phyloP scores from a whole-genome alignment of 176 grass and related monocot genomes.

The Bolboschoenus planiculmis region DNA sequence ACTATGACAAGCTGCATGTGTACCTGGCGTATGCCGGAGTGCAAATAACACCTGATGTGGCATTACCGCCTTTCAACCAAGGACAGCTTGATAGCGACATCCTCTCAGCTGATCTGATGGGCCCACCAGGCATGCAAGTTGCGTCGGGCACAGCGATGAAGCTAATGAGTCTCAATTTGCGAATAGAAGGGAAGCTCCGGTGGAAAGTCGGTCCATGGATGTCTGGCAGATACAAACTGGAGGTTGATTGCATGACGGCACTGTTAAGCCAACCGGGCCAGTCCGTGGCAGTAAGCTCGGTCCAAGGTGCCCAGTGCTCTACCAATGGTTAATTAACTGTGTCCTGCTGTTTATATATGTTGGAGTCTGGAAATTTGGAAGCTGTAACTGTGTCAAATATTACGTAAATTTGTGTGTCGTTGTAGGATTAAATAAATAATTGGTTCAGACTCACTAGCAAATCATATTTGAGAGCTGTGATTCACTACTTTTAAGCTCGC shows the following conservation, averaged over 20 bases:
- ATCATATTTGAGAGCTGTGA: not conserved
- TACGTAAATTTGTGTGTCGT: not conserved
- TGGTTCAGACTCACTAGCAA: not conserved
- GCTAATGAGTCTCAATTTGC: constrained; percentile 31
- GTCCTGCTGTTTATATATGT: not conserved
- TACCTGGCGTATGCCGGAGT: constrained; percentile 46
- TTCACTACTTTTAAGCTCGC: not conserved
- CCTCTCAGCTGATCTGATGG: constrained; percentile 31
- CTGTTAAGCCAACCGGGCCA: not conserved
- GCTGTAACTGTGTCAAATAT: not conserved
- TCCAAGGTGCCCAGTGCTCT: constrained; percentile 10
- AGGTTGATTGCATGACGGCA: constrained; percentile 45
- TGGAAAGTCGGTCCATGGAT: constrained; percentile 74
- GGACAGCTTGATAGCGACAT: constrained; percentile 29
- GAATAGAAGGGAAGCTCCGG: constrained; percentile 45
- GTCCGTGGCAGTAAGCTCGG: not conserved
- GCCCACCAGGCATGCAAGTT: constrained; percentile 2
- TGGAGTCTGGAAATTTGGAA: not conserved
- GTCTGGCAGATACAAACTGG: constrained; percentile 39
- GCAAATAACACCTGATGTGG: constrained; percentile 23
- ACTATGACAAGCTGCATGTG: constrained; percentile 48
- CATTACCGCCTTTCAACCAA: constrained; percentile 40
- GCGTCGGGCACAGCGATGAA: not conserved
- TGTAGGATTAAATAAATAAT: not conserved
- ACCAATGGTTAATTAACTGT: constrained; percentile 2